Evolutionary conservation across 225 moss, liverwort and hornwort species (phyloP).

Genomic region (Marchantia paleacea): DNA sequence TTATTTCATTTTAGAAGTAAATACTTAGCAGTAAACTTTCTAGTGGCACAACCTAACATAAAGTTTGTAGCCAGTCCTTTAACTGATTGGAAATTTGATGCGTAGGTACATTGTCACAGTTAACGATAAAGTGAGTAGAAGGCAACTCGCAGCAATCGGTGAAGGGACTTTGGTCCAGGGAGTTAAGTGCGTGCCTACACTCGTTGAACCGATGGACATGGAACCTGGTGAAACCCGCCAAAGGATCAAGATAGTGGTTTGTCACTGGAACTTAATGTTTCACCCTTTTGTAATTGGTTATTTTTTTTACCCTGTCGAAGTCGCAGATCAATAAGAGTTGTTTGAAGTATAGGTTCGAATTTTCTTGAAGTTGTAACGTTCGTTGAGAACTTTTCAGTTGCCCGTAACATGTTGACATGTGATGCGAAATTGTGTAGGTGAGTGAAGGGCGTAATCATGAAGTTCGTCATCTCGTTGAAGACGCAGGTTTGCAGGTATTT

Average conservation of each 20-base stretch:
- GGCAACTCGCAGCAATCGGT: slow-evolving; percentile 70
- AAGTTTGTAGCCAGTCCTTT: neutral
- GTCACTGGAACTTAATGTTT: slow-evolving; percentile 4
- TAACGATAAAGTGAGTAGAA: slow-evolving; percentile 69
- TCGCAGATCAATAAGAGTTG: too few species aligned
- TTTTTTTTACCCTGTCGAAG: too few species aligned
- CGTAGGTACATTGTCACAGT: slow-evolving; percentile 83
- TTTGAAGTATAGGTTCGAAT: too few species aligned
- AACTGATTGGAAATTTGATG: neutral
- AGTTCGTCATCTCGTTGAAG: slow-evolving; percentile 87
- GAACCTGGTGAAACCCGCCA: slow-evolving; percentile 64
- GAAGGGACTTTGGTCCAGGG: slow-evolving; percentile 77
- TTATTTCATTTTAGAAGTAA: too few species aligned
- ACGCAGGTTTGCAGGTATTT: slow-evolving; percentile 78
- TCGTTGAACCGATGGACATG: slow-evolving; percentile 60
- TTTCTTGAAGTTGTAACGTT: too few species aligned
- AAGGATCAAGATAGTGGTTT: slow-evolving; percentile 78
- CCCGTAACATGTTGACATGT: too few species aligned
- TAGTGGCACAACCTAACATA: too few species aligned
- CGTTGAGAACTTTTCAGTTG: too few species aligned
- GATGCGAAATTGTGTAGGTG: slow-evolving; percentile 51
- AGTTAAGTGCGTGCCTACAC: slow-evolving; percentile 68
- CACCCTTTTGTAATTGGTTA: too few species aligned
- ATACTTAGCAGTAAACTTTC: too few species aligned
- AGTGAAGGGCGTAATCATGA: slow-evolving; percentile 97